Evolutionary conservation across 345 rosid species (phyloP), one percentile per base, ranked within the genome.

Genomic region (Litchi chinensis): DNA sequence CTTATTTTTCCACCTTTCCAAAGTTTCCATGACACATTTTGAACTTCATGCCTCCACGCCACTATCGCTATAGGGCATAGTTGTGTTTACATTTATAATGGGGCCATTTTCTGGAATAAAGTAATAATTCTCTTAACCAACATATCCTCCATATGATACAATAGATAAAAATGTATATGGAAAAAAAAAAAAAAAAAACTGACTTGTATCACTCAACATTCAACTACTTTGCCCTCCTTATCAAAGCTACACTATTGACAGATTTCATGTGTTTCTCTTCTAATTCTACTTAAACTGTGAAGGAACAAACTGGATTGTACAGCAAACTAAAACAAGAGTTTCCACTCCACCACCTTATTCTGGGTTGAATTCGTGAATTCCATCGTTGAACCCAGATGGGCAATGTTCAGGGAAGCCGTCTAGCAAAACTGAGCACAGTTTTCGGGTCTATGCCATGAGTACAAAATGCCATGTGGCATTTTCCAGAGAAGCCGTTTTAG

Each of bases 201-300:
- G n/a, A 65, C 67, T 59, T 32, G 65, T 81, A 28, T 70, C 80
- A 77, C 83, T 85, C 71, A 79, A 81, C 70, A 60, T 60, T 60
- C 65, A 76, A 79, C 80, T 57, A 71, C 73, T 74, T 85, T 84
- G 80, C 82, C 82, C 79, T 81, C 81, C 68, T 83, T 81, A 76
- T 82, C 68, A 87, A 81, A 71, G 70, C 65, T 82, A 85, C 82
- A 82, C 41, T 88, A 90, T 88, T 88, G 77, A 91, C 90, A 87
- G 79, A 83, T 82, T 81, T 21, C 65, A 19, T 24, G 75, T 79
- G 77, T 83, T 86, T 82, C 87, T 85, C 74, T 79, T 83, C 82
- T 87, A 86, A 68, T 79, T 73, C 76, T 65, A 79, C 10, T 65
- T 79, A 48, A 67, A 76, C 41, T 57, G 19, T 63, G 8, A 77